phyloP scores from a whole-genome alignment of 208 protist species.

The Leishmania tropica region DNA sequence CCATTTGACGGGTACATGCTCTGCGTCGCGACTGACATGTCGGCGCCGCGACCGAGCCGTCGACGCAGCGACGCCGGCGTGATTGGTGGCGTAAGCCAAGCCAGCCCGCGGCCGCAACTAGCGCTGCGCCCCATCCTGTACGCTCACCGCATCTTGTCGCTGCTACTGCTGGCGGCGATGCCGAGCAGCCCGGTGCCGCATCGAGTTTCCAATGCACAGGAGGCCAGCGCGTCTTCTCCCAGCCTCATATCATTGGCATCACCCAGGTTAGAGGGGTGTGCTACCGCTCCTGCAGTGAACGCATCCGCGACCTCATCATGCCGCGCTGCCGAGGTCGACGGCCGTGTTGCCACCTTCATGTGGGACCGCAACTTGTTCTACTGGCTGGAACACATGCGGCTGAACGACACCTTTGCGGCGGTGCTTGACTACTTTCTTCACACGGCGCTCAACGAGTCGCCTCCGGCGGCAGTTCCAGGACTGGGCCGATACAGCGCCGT shows the following conservation, averaged over 20 bases:
- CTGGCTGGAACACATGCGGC: slow-evolving; percentile 74
- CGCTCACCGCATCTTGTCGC: slow-evolving; percentile 56
- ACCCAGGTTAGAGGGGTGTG: not conserved
- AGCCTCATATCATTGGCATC: not conserved
- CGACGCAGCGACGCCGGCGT: not conserved
- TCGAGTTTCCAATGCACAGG: not conserved
- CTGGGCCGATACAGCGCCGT: slow-evolving; percentile 49
- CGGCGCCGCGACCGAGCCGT: slow-evolving; percentile 6
- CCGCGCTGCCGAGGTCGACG: slow-evolving; percentile 14
- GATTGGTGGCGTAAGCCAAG: not conserved
- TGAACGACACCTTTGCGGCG: slow-evolving; percentile 52
- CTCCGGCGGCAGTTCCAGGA: slow-evolving; percentile 37
- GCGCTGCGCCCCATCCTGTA: slow-evolving; percentile 51
- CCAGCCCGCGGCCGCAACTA: slow-evolving; percentile 16
- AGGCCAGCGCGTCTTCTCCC: not conserved
- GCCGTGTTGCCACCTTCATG: slow-evolving; percentile 33
- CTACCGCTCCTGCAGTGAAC: not conserved
- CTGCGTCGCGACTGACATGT: slow-evolving; percentile 25
- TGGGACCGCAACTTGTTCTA: slow-evolving; percentile 54
- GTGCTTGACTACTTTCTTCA: slow-evolving; percentile 71
- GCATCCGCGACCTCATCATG: not conserved
- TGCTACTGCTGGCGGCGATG: slow-evolving; percentile 36
- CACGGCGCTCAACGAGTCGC: slow-evolving; percentile 57
- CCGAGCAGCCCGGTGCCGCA: slow-evolving; percentile 11
- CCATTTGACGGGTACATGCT: slow-evolving; percentile 61